phyloP scores from a whole-genome alignment of 148 eudicot genomes.

The Pouteria glomerata region DNA sequence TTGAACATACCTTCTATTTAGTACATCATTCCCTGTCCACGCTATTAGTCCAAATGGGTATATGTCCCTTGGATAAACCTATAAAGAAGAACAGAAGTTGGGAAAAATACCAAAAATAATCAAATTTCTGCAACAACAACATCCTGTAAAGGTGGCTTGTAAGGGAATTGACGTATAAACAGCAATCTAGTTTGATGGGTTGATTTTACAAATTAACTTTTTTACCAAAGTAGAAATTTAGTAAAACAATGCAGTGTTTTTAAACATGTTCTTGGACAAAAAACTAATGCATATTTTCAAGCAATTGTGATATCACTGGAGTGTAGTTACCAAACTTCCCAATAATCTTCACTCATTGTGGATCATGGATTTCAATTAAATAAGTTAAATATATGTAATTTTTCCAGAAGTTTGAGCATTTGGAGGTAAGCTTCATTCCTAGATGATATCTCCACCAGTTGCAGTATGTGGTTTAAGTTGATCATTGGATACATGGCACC shows the following conservation, averaged over 20 bases:
- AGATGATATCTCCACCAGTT: no score
- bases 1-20: constrained; percentile 67
- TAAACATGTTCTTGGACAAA: no score
- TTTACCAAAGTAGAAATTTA: neutral
- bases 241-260: neutral
- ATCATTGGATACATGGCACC: no score
- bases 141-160: neutral
- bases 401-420: no score
- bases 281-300: no score
- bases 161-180: neutral
- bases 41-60: constrained; percentile 83
- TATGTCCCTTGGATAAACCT: constrained; percentile 90
- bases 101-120: neutral
- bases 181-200: neutral
- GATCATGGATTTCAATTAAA: neutral
- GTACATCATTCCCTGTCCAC: constrained; percentile 97
- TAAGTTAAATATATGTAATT: no score
- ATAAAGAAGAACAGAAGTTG: constrained; percentile 2
- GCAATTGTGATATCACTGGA: no score
- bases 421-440: no score
- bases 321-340: no score
- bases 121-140: neutral
- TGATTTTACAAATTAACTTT: neutral
- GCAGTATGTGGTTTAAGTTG: no score
- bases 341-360: neutral